Percentiles rank a stretch among this genome's conserved stretches.
Conservation (phyloP, 1,139 yeast species). For the Kurtzmaniella natalensis region DNA sequence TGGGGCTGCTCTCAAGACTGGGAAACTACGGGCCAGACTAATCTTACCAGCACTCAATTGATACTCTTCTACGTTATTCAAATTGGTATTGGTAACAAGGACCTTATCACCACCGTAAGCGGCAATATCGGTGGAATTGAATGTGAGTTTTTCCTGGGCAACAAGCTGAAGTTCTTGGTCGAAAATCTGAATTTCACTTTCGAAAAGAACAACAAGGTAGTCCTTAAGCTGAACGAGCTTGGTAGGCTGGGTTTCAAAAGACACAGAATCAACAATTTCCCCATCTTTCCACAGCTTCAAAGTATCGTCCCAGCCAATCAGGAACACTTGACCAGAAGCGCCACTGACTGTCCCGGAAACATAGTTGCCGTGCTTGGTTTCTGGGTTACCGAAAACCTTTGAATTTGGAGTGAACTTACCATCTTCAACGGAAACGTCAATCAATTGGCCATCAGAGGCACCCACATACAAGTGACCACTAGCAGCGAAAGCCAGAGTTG, state of each 20-base stretch:
- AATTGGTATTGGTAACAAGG: conserved; percentile 49
- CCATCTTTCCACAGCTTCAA: conserved; percentile 43
- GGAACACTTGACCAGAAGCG: conserved; percentile 26
- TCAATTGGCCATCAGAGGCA: conserved; percentile 78
- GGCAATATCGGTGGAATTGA: conserved; percentile 36
- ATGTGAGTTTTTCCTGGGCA: conserved; percentile 23
- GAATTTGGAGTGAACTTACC: conserved; percentile 22
- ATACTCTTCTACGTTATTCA: conserved; percentile 29
- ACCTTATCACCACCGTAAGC: conserved; percentile 31
- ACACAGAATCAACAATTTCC: conserved; percentile 20
- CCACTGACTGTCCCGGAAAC: conserved; percentile 43
- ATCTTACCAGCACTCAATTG: conserved; percentile 12
- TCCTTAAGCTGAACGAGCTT: conserved; percentile 32
- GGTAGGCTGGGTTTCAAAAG: conserved; percentile 62
- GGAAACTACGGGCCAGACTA: conserved; percentile 20
- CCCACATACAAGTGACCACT: conserved; percentile 49
- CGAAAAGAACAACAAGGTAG: conserved; percentile 44
- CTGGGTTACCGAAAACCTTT: conserved; percentile 17
- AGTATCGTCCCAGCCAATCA: conserved; percentile 91
- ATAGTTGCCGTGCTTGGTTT: conserved; percentile 51
- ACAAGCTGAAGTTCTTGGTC: conserved; percentile 17
- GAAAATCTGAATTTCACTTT: conserved; percentile 37
- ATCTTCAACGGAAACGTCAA: conserved; percentile 47
- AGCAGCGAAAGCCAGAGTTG: conserved; percentile 32
- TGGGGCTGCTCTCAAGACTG: conserved; percentile 60